These are phyloP conservation scores for Trichothecium roseum DNA, from an alignment of 2,329 filamentous ascomycete genomes.

Conservation along the genomic window DNA sequence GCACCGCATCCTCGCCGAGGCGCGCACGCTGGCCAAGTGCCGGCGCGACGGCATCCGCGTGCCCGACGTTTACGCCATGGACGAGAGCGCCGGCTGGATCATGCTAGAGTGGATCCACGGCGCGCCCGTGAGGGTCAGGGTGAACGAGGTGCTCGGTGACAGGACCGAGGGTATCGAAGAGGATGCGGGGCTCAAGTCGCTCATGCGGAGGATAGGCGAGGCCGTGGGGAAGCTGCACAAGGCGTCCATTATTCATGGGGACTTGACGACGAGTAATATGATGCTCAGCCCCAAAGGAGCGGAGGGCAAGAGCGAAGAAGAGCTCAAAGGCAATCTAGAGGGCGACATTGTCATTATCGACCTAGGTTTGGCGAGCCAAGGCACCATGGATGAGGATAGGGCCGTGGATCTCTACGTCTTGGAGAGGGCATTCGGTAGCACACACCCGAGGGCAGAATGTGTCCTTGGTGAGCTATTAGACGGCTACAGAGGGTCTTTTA, in stretches of 20 bases:
- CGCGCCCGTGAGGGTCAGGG: slow-evolving; percentile 53
- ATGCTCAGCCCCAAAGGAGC: slow-evolving; percentile 51
- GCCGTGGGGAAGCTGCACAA: slow-evolving; percentile 70
- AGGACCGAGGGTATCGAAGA: slow-evolving; percentile 25
- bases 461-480: slow-evolving; percentile 65
- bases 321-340: slow-evolving; percentile 26
- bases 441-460: slow-evolving; percentile 75
- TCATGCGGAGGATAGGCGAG: slow-evolving; percentile 62
- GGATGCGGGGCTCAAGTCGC: slow-evolving; percentile 41
- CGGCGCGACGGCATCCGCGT: slow-evolving; percentile 70
- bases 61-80: slow-evolving; percentile 66
- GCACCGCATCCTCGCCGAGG: slow-evolving; percentile 80
- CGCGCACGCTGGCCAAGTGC: slow-evolving; percentile 72
- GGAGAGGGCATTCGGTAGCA: slow-evolving; percentile 88
- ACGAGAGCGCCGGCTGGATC: slow-evolving; percentile 58
- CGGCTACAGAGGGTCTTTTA: slow-evolving; percentile 65
- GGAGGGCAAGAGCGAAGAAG: slow-evolving; percentile 9
- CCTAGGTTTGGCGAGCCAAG: slow-evolving; percentile 81
- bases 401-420: slow-evolving; percentile 95
- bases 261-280: slow-evolving; percentile 94
- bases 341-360: slow-evolving; percentile 88
- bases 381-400: slow-evolving; percentile 76
- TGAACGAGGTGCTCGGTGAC: slow-evolving; percentile 58
- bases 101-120: slow-evolving; percentile 81
- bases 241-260: slow-evolving; percentile 83